Percentiles rank a stretch among this genome's conserved stretches.
phyloP scores from a whole-genome alignment of 768 basidiomycete genomes.

The Lactarius trivialis region DNA sequence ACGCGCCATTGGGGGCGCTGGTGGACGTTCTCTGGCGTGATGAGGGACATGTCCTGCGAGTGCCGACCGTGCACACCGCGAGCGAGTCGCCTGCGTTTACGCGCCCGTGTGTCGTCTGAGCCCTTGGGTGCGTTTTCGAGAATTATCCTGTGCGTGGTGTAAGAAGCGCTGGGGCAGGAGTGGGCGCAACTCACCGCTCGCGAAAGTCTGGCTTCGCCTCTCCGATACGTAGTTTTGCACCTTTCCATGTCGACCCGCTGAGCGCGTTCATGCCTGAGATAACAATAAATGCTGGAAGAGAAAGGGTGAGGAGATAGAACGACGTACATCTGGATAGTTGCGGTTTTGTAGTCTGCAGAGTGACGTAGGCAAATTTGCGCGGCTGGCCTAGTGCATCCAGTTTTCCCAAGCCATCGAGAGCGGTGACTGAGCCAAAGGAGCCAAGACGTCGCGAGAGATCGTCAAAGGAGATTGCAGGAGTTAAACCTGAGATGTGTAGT shows the following conservation, averaged over 20 bases:
- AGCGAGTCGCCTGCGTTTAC: conserved; percentile 38
- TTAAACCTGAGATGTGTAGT: conserved; percentile 70
- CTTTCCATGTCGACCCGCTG: conserved; percentile 83
- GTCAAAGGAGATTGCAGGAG: conserved; percentile 49
- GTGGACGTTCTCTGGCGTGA: conserved; percentile 51
- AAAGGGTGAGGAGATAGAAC: not conserved
- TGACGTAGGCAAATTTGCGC: conserved; percentile 67
- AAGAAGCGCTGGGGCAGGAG: conserved; percentile 16
- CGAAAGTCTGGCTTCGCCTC: conserved; percentile 74
- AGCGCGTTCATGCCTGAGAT: conserved; percentile 60
- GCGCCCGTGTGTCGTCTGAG: conserved; percentile 32
- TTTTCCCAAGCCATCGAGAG: conserved; percentile 63
- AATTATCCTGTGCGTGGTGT: conserved; percentile 28
- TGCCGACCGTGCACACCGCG: conserved; percentile 36
- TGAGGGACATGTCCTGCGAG: conserved; percentile 57
- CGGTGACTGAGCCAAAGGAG: conserved; percentile 60
- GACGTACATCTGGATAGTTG: conserved; percentile 60
- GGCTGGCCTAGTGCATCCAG: conserved; percentile 59
- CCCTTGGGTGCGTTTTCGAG: conserved; percentile 31
- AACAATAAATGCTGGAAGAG: not conserved
- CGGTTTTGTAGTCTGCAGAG: conserved; percentile 54
- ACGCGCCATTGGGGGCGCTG: conserved; percentile 59
- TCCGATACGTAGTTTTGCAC: conserved; percentile 74
- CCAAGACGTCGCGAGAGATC: conserved; percentile 56
- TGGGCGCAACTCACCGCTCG: conserved; percentile 42